Base-by-base conservation (phyloP, 1,139 yeast genomes). In the Geotrichum macrosporum region DNA sequence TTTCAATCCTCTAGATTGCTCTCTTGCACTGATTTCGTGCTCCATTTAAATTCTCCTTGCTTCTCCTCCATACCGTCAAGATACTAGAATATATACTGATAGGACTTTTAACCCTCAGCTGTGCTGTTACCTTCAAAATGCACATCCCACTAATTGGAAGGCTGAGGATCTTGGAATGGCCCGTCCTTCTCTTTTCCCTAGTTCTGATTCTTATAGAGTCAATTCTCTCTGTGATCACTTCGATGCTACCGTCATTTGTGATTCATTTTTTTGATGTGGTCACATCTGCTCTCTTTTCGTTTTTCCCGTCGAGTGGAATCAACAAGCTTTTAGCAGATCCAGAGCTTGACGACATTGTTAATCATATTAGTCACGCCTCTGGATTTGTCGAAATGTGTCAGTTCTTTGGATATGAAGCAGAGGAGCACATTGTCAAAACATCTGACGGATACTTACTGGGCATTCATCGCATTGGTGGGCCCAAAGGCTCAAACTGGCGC, bases 381-480 rank as follows among this genome's bases (percentile, higher is more conserved):
- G 79, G 81, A 46, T 81, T 84, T 40, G 76, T 74, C 29, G 85
- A 81, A 38, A 78, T 86, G 54, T 85, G 85, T 37, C 70, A 65
- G 3, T 62, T 76, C 1, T 79, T 75, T 54, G 89, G 85, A 1
- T 81, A 82, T 54, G 69, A 71, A 16, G 75, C 80, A 4, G 81
- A 85, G 55, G 92, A 84, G 59, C 94, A 85, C 55, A 77, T 82
- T 10, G 83, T 82, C 3, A 74, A 75, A 41, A 78, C 84, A 0
- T 62, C 65, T 32, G 84, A 78, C 55, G 77, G 78, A 26, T 78
- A 76, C 54, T 52, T 78, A 35, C 64, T 78, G 15, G 77, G 80
- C 0, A 54, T 78, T 4, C 84, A 78, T 55, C 67, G 83, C 26
- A 70, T 78, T 18, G 65, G 60, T 9, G 69, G 63, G 63, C 68